Evolutionary conservation across 139 green algal genomes (phyloP).

Genomic region (Chlorella sp.): DNA sequence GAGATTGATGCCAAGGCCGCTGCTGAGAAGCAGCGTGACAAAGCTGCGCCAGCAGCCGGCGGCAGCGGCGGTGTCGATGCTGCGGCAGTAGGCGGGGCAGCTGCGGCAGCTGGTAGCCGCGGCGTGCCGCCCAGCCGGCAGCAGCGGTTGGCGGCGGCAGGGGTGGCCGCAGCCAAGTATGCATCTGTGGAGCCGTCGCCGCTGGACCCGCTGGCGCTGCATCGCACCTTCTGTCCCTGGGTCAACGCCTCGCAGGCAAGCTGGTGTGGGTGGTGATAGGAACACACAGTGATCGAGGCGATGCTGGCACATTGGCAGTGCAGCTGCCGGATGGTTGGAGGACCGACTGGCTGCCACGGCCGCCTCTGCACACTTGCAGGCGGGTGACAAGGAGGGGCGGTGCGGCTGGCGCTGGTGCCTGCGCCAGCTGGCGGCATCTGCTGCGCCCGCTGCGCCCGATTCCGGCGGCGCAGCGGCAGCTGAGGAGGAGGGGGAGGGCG

Average conservation of each 20-base stretch:
- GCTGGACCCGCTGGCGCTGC: slow-evolving; percentile 40
- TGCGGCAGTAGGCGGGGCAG: no score
- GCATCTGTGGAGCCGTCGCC: not conserved
- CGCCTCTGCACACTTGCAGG: not conserved
- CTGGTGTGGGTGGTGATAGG: no score
- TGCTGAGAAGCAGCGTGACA: slow-evolving; percentile 9
- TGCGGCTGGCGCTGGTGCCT: slow-evolving; percentile 45
- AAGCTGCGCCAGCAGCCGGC: not conserved
- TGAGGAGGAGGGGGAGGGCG: not conserved
- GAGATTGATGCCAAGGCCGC: slow-evolving; percentile 1
- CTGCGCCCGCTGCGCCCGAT: not conserved
- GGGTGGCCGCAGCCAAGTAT: slow-evolving; percentile 10
- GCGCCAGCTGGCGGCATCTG: slow-evolving; percentile 31
- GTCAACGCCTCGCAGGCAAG: slow-evolving; percentile 35
- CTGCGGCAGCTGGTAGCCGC: not conserved
- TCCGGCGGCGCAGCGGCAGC: not conserved
- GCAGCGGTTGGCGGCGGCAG: not conserved
- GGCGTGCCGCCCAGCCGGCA: not conserved
- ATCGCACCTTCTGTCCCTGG: slow-evolving; percentile 54
- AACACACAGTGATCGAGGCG: no score
- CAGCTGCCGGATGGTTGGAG: no score
- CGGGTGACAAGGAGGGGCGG: slow-evolving; percentile 22
- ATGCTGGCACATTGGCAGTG: no score
- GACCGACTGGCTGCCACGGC: no score
- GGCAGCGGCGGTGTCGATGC: not conserved